These are phyloP conservation scores for Xylariaceae sp. DNA, from an alignment of 2,329 filamentous ascomycete genomes.

Conservation along the genomic window DNA sequence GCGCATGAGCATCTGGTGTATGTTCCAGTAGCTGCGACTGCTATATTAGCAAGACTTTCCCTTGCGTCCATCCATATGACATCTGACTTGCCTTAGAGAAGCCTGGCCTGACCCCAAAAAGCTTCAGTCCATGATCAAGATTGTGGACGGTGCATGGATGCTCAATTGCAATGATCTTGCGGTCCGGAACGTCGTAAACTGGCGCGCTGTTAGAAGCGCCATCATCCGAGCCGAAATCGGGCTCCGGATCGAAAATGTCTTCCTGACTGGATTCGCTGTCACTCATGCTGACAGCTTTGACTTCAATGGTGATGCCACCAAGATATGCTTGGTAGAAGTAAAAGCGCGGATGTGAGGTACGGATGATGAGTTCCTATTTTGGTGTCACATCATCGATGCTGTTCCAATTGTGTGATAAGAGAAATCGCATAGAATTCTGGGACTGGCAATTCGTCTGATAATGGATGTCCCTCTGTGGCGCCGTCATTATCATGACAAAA, in stretches of 20 bases:
- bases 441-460: too few species aligned
- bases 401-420: too few species aligned
- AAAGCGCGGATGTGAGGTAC: too few species aligned
- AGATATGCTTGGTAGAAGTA: too few species aligned
- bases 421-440: too few species aligned
- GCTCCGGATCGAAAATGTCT: too few species aligned
- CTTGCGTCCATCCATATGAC: too few species aligned
- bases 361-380: too few species aligned
- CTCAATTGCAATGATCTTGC: slow-evolving; percentile 40
- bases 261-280: not conserved
- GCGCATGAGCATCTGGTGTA: slow-evolving; percentile 40
- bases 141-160: slow-evolving; percentile 41
- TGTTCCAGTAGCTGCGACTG: slow-evolving; percentile 24
- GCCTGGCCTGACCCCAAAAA: slow-evolving; percentile 37
- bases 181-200: slow-evolving; percentile 34
- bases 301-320: too few species aligned
- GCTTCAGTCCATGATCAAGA: slow-evolving; percentile 39
- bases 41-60: slow-evolving; percentile 7
- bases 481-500: too few species aligned
- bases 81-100: slow-evolving; percentile 33
- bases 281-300: not conserved
- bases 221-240: slow-evolving; percentile 16
- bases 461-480: too few species aligned
- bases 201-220: slow-evolving; percentile 28
- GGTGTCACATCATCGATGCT: too few species aligned